A percentile compares a stretch with the other conserved stretches of the same genome.
Conservation (phyloP, 139 green algal species). For the Micromonas commoda region DNA sequence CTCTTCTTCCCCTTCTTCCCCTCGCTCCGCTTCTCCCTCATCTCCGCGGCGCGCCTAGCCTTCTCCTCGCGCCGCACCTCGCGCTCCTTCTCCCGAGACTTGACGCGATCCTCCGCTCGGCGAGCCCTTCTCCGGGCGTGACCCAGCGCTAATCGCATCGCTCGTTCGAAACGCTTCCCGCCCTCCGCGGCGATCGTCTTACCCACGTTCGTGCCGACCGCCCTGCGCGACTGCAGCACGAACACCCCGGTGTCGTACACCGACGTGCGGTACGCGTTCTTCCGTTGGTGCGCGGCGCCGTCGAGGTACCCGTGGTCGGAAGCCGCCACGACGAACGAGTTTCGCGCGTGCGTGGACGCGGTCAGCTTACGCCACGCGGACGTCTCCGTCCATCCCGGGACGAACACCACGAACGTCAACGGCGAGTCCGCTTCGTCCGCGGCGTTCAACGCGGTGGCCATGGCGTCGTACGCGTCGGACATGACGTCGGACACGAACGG, state of each 20-base stretch:
- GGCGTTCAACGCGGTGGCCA: background rate
- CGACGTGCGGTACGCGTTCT: constrained; percentile 11
- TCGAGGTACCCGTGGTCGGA: constrained; percentile 29
- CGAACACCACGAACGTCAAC: constrained; percentile 5
- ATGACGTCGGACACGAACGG: constrained; percentile 26
- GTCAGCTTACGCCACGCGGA: background rate
- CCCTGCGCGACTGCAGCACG: background rate
- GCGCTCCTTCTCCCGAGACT: background rate
- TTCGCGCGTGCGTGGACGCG: background rate
- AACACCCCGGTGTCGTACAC: constrained; percentile 28
- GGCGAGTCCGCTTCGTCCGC: background rate
- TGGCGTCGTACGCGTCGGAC: background rate
- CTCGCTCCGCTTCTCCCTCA: background rate
- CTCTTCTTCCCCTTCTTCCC: background rate
- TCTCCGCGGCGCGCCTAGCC: background rate
- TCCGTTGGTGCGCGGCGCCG: constrained; percentile 21
- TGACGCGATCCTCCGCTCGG: background rate
- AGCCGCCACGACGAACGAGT: constrained; percentile 4
- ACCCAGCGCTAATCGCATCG: background rate
- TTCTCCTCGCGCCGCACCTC: background rate
- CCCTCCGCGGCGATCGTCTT: background rate
- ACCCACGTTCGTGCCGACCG: background rate
- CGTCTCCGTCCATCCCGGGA: constrained; percentile 22
- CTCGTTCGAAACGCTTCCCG: background rate
- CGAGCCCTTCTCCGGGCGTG: background rate